Conservation (phyloP, 2,329 filamentous ascomycete genomes). For the Aspergillus fijiensis region DNA sequence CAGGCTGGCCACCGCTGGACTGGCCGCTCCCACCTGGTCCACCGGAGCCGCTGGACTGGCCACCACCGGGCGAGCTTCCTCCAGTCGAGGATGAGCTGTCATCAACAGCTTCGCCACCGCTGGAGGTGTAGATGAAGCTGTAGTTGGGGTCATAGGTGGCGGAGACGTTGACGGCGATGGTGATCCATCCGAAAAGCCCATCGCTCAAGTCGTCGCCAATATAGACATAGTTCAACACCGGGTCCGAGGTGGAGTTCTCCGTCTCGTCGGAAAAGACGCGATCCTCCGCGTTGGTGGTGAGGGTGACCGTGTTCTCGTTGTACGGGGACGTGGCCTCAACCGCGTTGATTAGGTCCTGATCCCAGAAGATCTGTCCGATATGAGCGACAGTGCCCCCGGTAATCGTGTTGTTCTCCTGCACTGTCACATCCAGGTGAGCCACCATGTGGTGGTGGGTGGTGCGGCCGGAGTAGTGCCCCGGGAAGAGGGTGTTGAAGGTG, state of each 20-base stretch:
- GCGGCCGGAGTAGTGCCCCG: constrained; percentile 45
- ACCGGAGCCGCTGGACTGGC: not conserved
- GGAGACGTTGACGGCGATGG: constrained; percentile 17
- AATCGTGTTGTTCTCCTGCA: constrained; percentile 37
- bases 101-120: constrained; percentile 1
- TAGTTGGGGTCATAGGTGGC: constrained; percentile 14
- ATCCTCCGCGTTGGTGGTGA: constrained; percentile 18
- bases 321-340: constrained; percentile 49
- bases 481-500: constrained; percentile 44
- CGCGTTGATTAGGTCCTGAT: constrained; percentile 53
- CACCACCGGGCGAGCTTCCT: not conserved
- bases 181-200: constrained; percentile 19
- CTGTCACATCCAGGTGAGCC: constrained; percentile 28
- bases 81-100: constrained; percentile 4
- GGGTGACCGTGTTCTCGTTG: constrained; percentile 18
- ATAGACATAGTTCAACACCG: constrained; percentile 16
- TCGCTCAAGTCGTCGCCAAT: constrained; percentile 15
- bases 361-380: constrained; percentile 62
- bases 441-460: constrained; percentile 33
- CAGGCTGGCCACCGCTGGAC: not conserved
- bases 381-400: constrained; percentile 53
- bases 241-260: constrained; percentile 17
- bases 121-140: constrained; percentile 5
- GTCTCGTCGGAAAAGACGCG: constrained; percentile 16
- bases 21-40: not conserved